Base-by-base conservation (phyloP, 495 filamentous ascomycete species). In the Tricharina praecox region DNA sequence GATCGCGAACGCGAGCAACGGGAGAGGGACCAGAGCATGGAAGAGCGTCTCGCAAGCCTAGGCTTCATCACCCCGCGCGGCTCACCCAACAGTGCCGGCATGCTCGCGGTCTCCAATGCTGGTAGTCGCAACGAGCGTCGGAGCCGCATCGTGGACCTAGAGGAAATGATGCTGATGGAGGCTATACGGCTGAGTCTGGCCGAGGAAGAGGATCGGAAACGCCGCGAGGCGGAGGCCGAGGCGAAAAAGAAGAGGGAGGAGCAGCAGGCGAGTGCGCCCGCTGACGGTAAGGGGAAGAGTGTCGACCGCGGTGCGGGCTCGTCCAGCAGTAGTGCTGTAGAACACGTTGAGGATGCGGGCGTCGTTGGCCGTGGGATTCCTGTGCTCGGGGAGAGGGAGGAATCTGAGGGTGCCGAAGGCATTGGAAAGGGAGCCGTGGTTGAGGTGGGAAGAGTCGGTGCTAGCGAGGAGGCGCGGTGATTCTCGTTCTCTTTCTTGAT, bases 101-200 rank as follows among this genome's bases (percentile, higher is more conserved):
- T 48, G 11, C 50, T 47, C 4, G 26, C 40, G 13, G 42, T 41
- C 25, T 16, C 11, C 42, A 56, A 46, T 55, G 56, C 39, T 43
- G 55, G 51, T 47, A 16, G n/a, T n/a, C n/a, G n/a, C n/a, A n/a
- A 59, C 55, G 4, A 73, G 69, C 69, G 82, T 42, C 67, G 78
- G 41, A 76, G 59, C 44, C 69, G 85, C 37, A 70, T 90, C 45
- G 84, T 92, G 36, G 88, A 95, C 55, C 66, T 96, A 9, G 90
- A 97, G 59, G 88, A 93, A 39, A 83, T 96, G 69, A 97, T 97
- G 90, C 83, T 95, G 73, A 82, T 87, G 71, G 90, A 96, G 60
- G 90, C 90, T 1, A 88, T 97, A 45, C 70, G 90, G 24, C 64
- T 93, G 38, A 92, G 84, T 41, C 67, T 96, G 21, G 86, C 80